Evolutionary conservation across 306 rosid species (phyloP), one percentile per base, ranked within the genome.

Genomic region (Dicorynia guianensis): DNA sequence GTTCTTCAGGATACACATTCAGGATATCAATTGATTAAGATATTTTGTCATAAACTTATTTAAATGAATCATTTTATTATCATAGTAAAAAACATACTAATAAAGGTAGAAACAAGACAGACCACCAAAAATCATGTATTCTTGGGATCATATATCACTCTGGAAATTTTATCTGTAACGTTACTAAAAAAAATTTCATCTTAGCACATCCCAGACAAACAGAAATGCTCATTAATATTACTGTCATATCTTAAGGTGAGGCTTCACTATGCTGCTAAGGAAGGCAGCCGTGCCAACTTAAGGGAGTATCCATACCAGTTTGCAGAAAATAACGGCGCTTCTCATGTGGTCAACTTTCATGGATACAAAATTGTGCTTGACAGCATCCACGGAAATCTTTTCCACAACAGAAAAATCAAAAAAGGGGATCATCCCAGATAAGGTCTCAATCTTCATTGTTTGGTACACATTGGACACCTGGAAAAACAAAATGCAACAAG

Each of bases 301-400:
- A 54, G 59, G 50, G 18, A 67, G 38, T 17, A 25, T 25, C 30
- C 79, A 54, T 74, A 81, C 89, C 89, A 42, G 66, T 44, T 81
- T 81, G 64, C 77, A 59, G 72, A 85, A 82, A 42, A 81, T 54
- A 9, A 96, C 90, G 20, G 84, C 89, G 78, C 78, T 90, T 78
- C 80, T 90, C 88, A 79, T 89, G 84, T 96, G 93, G 69, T 96
- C 99, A 9, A 96, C 90, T 85, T 89, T 96, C 98, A 93, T 87
- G 4, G 93, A 89, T 25, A 96, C 82, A 72, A 92, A 96, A 25
- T 90, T 86, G 66, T 90, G 92, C 82, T 96, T 96, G 64, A 88
- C 97, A 62, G 99, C 99, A 82, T 96, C 99, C 63, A 92, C 99
- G 17, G 93, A 86, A 50, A 96, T 86, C 88, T 90, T 96, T 80